Evolutionary conservation across 2,329 filamentous ascomycete species (phyloP).

Genomic region (Lasiodiplodia gonubiensis): DNA sequence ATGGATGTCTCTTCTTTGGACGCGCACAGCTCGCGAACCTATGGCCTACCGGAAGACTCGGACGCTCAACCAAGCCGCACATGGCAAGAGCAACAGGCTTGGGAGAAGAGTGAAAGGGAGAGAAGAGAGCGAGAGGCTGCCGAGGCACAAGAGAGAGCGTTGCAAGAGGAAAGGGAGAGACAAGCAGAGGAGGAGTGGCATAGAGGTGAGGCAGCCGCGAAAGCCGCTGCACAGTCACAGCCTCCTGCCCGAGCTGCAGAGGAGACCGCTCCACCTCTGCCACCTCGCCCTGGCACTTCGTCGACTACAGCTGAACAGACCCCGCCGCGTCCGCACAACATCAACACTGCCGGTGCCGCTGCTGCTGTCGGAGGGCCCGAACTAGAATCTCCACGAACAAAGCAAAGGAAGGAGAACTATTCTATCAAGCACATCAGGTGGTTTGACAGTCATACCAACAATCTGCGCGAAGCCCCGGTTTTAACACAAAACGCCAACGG

Average conservation of each 20-base stretch:
- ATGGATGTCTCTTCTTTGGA: conserved; percentile 40
- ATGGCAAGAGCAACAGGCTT: conserved; percentile 43
- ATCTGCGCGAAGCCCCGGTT: conserved; percentile 81
- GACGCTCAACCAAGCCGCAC: conserved; percentile 32
- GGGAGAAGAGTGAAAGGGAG: conserved; percentile 38
- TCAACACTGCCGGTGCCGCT: conserved; percentile 31
- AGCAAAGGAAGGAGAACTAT: conserved; percentile 74
- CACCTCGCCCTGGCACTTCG: conserved; percentile 37
- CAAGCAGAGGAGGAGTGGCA: conserved; percentile 39
- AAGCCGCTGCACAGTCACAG: conserved; percentile 29
- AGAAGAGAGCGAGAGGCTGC: conserved; percentile 35
- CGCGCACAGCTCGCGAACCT: conserved; percentile 36
- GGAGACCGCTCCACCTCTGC: conserved; percentile 39
- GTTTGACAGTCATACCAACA: conserved; percentile 67
- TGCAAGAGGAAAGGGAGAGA: conserved; percentile 36
- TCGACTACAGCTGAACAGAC: conserved; percentile 34
- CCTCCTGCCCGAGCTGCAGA: neutral
- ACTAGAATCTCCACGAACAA: conserved; percentile 47
- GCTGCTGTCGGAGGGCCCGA: conserved; percentile 33
- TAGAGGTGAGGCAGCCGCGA: conserved; percentile 31
- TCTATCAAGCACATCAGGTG: conserved; percentile 91
- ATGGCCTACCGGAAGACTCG: conserved; percentile 33
- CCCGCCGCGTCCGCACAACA: conserved; percentile 32
- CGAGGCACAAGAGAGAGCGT: conserved; percentile 33
- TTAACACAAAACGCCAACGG: conserved; percentile 93